phyloP scores from a whole-genome alignment of 768 basidiomycete species.

The Boletus rufocinnamomeus region DNA sequence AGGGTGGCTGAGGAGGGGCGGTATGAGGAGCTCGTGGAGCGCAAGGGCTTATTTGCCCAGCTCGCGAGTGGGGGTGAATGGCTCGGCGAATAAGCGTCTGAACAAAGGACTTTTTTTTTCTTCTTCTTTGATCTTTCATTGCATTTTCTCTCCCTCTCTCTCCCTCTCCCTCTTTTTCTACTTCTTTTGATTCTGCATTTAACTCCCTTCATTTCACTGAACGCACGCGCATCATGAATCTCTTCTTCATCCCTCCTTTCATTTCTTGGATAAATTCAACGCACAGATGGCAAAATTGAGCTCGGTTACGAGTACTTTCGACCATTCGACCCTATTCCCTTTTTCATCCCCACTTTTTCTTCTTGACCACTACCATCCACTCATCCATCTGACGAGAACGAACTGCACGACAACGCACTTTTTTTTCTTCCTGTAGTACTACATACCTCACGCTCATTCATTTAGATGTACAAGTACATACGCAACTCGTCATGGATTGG shows the following conservation, averaged over 20 bases:
- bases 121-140: neutral
- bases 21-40: constrained; percentile 68
- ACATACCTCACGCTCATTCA: constrained; percentile 23
- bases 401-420: constrained; percentile 22
- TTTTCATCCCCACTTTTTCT: neutral
- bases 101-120: neutral
- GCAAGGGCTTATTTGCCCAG: constrained; percentile 70
- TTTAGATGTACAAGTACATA: constrained; percentile 8
- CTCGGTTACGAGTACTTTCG: constrained; percentile 18
- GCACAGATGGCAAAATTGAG: neutral
- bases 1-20: constrained; percentile 74
- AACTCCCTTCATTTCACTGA: neutral
- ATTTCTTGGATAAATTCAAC: constrained; percentile 2
- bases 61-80: constrained; percentile 81
- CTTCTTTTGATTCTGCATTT: neutral
- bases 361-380: neutral
- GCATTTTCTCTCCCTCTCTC: neutral
- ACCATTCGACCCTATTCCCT: constrained; percentile 15
- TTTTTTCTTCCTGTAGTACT: constrained; percentile 21
- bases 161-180: neutral
- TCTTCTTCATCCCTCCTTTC: neutral
- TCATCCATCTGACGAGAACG: neutral
- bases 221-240: neutral
- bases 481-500: constrained; percentile 1
- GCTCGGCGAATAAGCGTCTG: constrained; percentile 34